Evolutionary conservation across 1,139 yeast species (phyloP).

Genomic region (Geotrichum histeridarum): DNA sequence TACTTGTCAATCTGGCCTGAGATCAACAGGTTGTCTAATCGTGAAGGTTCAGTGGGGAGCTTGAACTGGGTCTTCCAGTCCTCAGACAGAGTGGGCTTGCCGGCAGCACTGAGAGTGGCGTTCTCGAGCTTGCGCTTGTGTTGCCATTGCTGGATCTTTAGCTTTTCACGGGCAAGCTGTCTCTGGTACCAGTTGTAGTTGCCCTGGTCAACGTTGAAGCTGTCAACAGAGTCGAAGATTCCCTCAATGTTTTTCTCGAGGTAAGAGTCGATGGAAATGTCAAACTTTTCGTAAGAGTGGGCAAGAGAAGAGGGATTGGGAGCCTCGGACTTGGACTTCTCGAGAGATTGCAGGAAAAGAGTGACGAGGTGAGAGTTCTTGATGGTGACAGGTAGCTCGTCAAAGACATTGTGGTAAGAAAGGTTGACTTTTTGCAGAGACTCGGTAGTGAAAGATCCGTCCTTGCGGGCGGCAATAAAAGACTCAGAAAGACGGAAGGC

Average conservation of each 20-base stretch:
- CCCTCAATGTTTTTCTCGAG: slow-evolving; percentile 54
- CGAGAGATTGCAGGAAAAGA: slow-evolving; percentile 39
- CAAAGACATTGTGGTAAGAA: slow-evolving; percentile 64
- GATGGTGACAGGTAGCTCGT: slow-evolving; percentile 63
- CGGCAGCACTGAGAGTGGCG: slow-evolving; percentile 50
- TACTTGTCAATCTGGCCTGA: slow-evolving; percentile 66
- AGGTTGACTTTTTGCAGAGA: slow-evolving; percentile 57
- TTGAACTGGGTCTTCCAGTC: slow-evolving; percentile 64
- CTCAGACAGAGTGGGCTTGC: slow-evolving; percentile 49
- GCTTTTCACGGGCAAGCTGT: slow-evolving; percentile 63
- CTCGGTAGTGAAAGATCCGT: slow-evolving; percentile 57
- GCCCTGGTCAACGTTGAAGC: slow-evolving; percentile 74
- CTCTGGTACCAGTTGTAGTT: slow-evolving; percentile 77
- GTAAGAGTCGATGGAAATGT: slow-evolving; percentile 41
- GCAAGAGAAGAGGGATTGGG: slow-evolving; percentile 17
- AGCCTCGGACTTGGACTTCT: slow-evolving; percentile 20
- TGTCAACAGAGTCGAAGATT: slow-evolving; percentile 69
- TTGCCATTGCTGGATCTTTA: slow-evolving; percentile 71
- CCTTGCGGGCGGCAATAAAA: slow-evolving; percentile 51
- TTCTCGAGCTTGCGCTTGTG: slow-evolving; percentile 67
- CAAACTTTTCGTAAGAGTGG: slow-evolving; percentile 38
- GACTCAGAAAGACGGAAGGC: slow-evolving; percentile 65
- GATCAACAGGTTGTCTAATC: slow-evolving; percentile 66
- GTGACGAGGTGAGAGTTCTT: slow-evolving; percentile 55
- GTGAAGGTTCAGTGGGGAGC: slow-evolving; percentile 70